phyloP scores from a whole-genome alignment of 2,329 filamentous ascomycete genomes.

The Phialocephala subalpina region DNA sequence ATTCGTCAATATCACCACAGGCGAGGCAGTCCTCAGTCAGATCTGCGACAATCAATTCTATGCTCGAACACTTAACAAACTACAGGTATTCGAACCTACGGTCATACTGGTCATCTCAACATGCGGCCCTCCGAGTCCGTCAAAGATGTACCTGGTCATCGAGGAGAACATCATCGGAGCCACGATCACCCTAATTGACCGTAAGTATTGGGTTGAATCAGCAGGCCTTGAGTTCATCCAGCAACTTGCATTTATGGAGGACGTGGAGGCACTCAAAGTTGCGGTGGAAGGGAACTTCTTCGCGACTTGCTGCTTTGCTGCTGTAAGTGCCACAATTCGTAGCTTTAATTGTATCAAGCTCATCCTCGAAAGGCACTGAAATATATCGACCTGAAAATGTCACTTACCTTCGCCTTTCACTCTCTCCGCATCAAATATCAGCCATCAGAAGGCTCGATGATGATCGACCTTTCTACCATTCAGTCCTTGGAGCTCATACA shows the following conservation, averaged over 20 bases:
- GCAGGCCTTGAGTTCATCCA: slow-evolving; percentile 81
- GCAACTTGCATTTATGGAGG: slow-evolving; percentile 79
- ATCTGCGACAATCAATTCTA: slow-evolving; percentile 95
- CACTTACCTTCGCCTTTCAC: slow-evolving; percentile 75
- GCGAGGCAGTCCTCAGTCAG: slow-evolving; percentile 85
- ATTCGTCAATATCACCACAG: slow-evolving; percentile 86
- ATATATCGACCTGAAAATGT: slow-evolving; percentile 77
- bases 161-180: slow-evolving; percentile 74
- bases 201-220: slow-evolving; percentile 84
- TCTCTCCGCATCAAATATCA: slow-evolving; percentile 88
- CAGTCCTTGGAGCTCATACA: slow-evolving; percentile 89
- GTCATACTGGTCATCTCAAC: slow-evolving; percentile 81
- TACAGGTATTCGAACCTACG: slow-evolving; percentile 81
- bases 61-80: slow-evolving; percentile 85
- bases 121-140: slow-evolving; percentile 71
- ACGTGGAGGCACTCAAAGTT: slow-evolving; percentile 82
- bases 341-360: slow-evolving; percentile 12
- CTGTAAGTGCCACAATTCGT: slow-evolving; percentile 61
- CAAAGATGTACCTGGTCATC: slow-evolving; percentile 77
- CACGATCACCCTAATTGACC: slow-evolving; percentile 70
- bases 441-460: slow-evolving; percentile 91
- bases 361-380: slow-evolving; percentile 70
- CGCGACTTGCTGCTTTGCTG: slow-evolving; percentile 84
- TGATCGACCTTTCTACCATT: slow-evolving; percentile 91
- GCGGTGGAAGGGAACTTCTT: slow-evolving; percentile 86